These are phyloP conservation scores for Ceratocystis cubensis DNA, from an alignment of 2,329 filamentous ascomycete genomes.

Conservation along the genomic window DNA sequence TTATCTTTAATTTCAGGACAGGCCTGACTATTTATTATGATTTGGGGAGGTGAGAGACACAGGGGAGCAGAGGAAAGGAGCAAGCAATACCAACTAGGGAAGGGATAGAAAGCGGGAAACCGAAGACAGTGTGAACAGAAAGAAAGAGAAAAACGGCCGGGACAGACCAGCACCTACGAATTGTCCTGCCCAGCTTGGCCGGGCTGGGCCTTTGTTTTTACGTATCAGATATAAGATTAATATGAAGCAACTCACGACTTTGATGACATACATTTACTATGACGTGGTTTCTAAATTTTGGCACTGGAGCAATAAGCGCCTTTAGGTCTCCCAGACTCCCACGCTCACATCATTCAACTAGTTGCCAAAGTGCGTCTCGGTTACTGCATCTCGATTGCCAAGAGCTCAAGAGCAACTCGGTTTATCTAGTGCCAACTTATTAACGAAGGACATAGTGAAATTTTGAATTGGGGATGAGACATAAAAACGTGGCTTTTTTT, in stretches of 20 bases:
- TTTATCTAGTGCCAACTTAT: no score
- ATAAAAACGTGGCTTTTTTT: no score
- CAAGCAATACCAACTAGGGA: not conserved
- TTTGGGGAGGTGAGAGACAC: slow-evolving; percentile 30
- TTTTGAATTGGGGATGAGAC: no score
- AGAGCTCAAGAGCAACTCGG: no score
- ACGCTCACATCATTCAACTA: no score
- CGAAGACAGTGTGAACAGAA: not conserved
- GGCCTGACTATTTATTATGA: slow-evolving; percentile 79
- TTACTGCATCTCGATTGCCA: no score
- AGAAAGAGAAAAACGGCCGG: not conserved
- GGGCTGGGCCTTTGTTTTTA: not conserved
- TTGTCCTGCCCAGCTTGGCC: not conserved
- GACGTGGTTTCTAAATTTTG: not conserved
- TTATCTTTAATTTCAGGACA: slow-evolving; percentile 85
- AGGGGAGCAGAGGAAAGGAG: not conserved
- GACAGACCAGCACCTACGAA: not conserved
- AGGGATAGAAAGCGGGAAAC: not conserved
- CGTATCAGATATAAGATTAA: not conserved
- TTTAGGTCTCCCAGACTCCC: no score
- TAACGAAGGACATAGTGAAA: no score
- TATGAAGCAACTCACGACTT: slow-evolving; percentile 8
- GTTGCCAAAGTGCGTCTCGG: no score
- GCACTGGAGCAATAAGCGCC: no score
- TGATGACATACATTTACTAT: not conserved